These are phyloP conservation scores for Nannizziopsis arthrosporioides DNA, from an alignment of 2,329 filamentous ascomycete species.

Conservation along the genomic window DNA sequence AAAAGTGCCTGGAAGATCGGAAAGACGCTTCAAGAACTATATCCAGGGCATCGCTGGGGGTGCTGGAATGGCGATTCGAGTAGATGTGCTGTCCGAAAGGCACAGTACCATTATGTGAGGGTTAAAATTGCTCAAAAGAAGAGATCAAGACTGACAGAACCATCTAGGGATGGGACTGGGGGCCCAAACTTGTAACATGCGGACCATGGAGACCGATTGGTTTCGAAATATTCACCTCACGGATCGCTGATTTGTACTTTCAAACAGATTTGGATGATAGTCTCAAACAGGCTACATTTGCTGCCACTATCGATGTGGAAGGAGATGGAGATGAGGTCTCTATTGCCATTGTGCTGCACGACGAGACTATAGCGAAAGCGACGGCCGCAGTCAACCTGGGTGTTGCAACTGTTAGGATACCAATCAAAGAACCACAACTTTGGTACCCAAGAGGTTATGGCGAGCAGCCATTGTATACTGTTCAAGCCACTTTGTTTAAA, in stretches of 20 bases:
- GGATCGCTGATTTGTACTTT: slow-evolving; percentile 14
- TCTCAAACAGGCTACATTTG: slow-evolving; percentile 19
- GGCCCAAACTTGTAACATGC: slow-evolving; percentile 49
- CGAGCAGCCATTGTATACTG: slow-evolving; percentile 48
- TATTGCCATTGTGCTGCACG: slow-evolving; percentile 46
- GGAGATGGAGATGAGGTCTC: slow-evolving; percentile 48
- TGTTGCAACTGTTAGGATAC: slow-evolving; percentile 11
- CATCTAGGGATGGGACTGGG: slow-evolving; percentile 54
- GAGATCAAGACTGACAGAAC: slow-evolving; percentile 23
- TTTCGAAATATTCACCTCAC: slow-evolving; percentile 40
- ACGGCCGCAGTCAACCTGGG: slow-evolving; percentile 45
- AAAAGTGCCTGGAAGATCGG: slow-evolving; percentile 46
- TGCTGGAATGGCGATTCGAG: slow-evolving; percentile 44
- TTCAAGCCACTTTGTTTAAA: slow-evolving; percentile 34
- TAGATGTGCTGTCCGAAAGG: slow-evolving; percentile 41
- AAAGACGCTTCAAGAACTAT: slow-evolving; percentile 40
- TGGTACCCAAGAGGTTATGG: slow-evolving; percentile 37
- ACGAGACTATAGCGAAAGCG: slow-evolving; percentile 48
- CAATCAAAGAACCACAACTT: slow-evolving; percentile 14
- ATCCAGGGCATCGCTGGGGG: slow-evolving; percentile 39
- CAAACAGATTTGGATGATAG: slow-evolving; percentile 12
- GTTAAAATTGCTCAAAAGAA: slow-evolving; percentile 39
- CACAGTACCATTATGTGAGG: slow-evolving; percentile 43
- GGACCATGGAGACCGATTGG: slow-evolving; percentile 52
- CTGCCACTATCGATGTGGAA: slow-evolving; percentile 41